phyloP scores from a whole-genome alignment of 2,329 filamentous ascomycete genomes.

The Mariannaea sp. region DNA sequence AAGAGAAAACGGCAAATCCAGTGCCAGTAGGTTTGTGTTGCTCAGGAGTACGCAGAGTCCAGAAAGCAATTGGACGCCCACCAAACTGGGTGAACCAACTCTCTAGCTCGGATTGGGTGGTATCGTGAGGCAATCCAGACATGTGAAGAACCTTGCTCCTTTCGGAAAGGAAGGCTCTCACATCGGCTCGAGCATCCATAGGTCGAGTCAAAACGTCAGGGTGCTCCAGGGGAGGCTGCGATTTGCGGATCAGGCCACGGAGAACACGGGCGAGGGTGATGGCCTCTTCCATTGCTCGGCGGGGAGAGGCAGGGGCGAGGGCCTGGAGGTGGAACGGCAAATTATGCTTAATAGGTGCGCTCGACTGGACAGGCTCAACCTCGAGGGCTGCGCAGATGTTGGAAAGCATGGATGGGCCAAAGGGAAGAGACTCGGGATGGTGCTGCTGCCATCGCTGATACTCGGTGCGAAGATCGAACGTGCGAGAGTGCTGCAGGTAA shows the following conservation, averaged over 20 bases:
- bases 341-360: constrained; percentile 98
- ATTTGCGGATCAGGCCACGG: constrained; percentile 92
- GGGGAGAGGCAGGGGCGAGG: constrained; percentile 89
- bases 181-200: constrained; percentile 96
- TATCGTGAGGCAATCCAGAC: constrained; percentile 96
- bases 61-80: constrained; percentile 96
- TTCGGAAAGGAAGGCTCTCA: constrained; percentile 93
- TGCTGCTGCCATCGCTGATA: constrained; percentile 99
- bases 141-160: constrained; percentile 98
- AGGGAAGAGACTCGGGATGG: constrained; percentile 95
- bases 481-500: constrained; percentile 96
- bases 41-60: constrained; percentile 96
- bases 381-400: constrained; percentile 99
- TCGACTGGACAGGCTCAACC: constrained; percentile 96
- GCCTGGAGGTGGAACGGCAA: constrained; percentile 97
- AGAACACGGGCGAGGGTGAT: constrained; percentile 92
- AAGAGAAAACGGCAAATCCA: constrained; percentile 97
- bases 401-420: constrained; percentile 90
- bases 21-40: constrained; percentile 99
- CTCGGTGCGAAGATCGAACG: constrained; percentile 94
- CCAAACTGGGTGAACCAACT: constrained; percentile 99
- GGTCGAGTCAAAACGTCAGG: constrained; percentile 92
- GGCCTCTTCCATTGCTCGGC: constrained; percentile 96
- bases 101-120: constrained; percentile 96
- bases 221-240: constrained; percentile 89